Percentiles rank a stretch among this genome's conserved stretches.
These are phyloP conservation scores for Hemileccinum rubropunctum DNA, from an alignment of 768 basidiomycete species.

Conservation along the genomic window DNA sequence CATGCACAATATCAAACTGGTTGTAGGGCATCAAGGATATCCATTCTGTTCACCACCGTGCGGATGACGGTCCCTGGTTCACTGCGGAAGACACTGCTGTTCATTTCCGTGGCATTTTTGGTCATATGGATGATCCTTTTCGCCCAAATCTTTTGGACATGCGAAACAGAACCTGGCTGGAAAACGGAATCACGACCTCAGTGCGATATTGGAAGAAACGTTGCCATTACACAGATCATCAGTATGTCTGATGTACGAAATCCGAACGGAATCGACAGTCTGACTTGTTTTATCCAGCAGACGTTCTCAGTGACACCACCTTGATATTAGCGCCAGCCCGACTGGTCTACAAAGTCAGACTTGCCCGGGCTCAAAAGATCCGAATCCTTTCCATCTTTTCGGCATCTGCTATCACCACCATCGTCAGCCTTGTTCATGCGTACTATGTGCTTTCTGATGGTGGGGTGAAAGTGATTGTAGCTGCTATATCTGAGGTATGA, in stretches of 20 bases:
- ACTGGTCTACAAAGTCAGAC: constrained; percentile 1
- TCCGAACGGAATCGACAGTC: background rate
- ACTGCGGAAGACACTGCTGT: background rate
- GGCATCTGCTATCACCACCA: constrained; percentile 5
- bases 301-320: background rate
- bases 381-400: constrained; percentile 4
- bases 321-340: constrained; percentile 1
- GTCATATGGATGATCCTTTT: constrained; percentile 1
- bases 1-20: background rate
- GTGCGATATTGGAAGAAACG: background rate
- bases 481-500: constrained; percentile 1
- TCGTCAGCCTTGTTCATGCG: constrained; percentile 2
- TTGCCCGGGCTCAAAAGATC: constrained; percentile 1
- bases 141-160: constrained; percentile 6
- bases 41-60: constrained; percentile 5
- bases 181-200: background rate
- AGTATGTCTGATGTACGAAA: background rate
- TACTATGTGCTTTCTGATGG: constrained; percentile 2
- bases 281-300: background rate
- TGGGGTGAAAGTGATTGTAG: background rate
- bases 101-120: background rate
- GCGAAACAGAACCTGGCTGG: constrained; percentile 4
- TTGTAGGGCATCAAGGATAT: background rate
- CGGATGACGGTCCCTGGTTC: background rate
- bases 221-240: constrained; percentile 1